phyloP scores from a whole-genome alignment of 805 yeast species.

The Nakazawaea wickerhamii region DNA sequence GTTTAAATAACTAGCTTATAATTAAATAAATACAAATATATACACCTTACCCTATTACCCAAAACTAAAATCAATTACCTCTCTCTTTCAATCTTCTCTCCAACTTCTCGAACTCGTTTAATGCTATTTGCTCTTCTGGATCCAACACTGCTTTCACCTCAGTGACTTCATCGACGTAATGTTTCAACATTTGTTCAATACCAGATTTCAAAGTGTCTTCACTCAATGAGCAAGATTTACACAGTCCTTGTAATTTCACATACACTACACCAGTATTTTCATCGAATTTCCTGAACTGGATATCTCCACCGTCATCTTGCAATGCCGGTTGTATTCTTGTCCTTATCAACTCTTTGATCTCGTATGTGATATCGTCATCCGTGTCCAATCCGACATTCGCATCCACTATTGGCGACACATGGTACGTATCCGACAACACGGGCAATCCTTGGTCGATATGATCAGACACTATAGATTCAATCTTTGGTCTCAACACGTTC shows the following conservation, averaged over 20 bases:
- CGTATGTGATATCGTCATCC: conserved; percentile 60
- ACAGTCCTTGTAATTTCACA: conserved; percentile 61
- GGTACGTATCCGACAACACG: conserved; percentile 19
- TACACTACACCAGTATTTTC: conserved; percentile 50
- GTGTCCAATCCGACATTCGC: conserved; percentile 39
- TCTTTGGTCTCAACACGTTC: conserved; percentile 22
- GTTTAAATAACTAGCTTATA: conserved; percentile 4
- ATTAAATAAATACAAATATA: too few species aligned
- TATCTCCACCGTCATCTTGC: conserved; percentile 74
- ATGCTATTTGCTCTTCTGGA: conserved; percentile 50
- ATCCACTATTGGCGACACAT: not conserved
- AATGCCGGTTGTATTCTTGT: conserved; percentile 70
- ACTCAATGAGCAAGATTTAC: conserved; percentile 66
- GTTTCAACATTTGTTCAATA: conserved; percentile 65
- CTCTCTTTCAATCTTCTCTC: conserved; percentile 47
- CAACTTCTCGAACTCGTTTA: conserved; percentile 78
- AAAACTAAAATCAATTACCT: not conserved
- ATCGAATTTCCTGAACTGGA: conserved; percentile 59
- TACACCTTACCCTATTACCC: not conserved
- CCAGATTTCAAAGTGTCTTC: conserved; percentile 64
- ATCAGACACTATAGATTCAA: conserved; percentile 21
- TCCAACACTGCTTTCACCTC: conserved; percentile 39
- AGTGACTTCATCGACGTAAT: conserved; percentile 63
- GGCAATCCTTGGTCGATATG: conserved; percentile 24
- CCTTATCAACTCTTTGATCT: conserved; percentile 64